Evolutionary conservation across 2,329 filamentous ascomycete genomes (phyloP).

Genomic region (Trichoderma simmonsii): DNA sequence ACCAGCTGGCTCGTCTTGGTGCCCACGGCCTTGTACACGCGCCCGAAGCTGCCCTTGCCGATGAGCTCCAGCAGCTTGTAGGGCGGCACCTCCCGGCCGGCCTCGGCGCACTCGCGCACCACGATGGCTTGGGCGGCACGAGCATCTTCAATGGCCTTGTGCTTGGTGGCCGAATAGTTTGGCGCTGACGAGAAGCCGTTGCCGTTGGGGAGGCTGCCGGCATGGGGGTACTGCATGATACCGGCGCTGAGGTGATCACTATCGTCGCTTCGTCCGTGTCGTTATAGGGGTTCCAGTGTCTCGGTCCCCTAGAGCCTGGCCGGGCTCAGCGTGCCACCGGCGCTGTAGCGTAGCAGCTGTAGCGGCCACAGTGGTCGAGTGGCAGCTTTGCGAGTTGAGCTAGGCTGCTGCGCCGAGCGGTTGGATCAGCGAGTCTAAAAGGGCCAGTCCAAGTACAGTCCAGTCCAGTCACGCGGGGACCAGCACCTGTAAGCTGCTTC

Average conservation of each 20-base stretch:
- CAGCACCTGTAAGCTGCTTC: conserved; percentile 4
- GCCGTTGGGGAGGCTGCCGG: conserved; percentile 17
- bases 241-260: neutral
- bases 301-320: neutral
- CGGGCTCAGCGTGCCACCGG: neutral
- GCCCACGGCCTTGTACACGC: conserved; percentile 64
- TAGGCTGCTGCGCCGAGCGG: neutral
- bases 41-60: conserved; percentile 69
- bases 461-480: conserved; percentile 10
- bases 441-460: neutral
- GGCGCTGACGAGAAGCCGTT: conserved; percentile 11
- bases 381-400: neutral
- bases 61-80: conserved; percentile 68
- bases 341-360: neutral
- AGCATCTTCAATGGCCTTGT: conserved; percentile 64
- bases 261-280: neutral
- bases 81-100: conserved; percentile 57
- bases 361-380: neutral
- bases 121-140: conserved; percentile 63
- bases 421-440: conserved; percentile 9
- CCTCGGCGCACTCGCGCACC: conserved; percentile 56
- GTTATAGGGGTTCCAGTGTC: neutral
- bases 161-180: conserved; percentile 34
- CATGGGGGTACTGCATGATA: conserved; percentile 12
- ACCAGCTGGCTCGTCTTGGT: conserved; percentile 44